A percentile compares a stretch with the other conserved stretches of the same genome.
phyloP scores from a whole-genome alignment of 2,329 filamentous ascomycete species.

The Nectriaceae sp. region DNA sequence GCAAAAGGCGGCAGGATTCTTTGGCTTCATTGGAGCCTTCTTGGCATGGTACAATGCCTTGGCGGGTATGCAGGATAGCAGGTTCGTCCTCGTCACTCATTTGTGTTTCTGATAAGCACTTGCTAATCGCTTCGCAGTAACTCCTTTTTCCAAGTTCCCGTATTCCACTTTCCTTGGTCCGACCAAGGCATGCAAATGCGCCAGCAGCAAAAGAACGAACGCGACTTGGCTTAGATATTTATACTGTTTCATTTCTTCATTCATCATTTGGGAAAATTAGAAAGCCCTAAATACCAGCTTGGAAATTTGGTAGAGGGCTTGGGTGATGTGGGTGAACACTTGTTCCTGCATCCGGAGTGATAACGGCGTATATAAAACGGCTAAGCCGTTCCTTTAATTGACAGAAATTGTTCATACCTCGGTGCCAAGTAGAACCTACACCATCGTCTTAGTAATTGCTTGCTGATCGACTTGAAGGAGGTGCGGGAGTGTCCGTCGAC shows the following conservation, averaged over 20 bases:
- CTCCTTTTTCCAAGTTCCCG: slow-evolving; percentile 88
- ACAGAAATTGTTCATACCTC: too few relatives aligned
- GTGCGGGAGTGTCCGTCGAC: too few relatives aligned
- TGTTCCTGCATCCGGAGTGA: too few relatives aligned
- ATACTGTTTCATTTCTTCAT: slow-evolving; percentile 5
- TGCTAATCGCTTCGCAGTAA: slow-evolving; percentile 59
- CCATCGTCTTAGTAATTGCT: too few relatives aligned
- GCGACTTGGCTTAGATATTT: slow-evolving; percentile 23
- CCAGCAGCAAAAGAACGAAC: slow-evolving; percentile 38
- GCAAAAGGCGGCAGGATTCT: slow-evolving; percentile 73
- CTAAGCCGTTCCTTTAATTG: too few relatives aligned
- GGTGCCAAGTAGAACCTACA: too few relatives aligned
- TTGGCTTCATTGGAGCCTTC: slow-evolving; percentile 80
- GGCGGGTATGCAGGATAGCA: slow-evolving; percentile 75
- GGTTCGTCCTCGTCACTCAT: slow-evolving; percentile 44
- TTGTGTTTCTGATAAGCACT: slow-evolving; percentile 1
- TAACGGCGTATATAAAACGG: too few relatives aligned
- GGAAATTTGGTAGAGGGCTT: too few relatives aligned
- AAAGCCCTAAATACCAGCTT: too few relatives aligned
- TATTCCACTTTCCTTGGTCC: slow-evolving; percentile 94
- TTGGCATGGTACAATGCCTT: slow-evolving; percentile 86
- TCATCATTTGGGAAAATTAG: slow-evolving; percentile 11
- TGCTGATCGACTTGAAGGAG: too few relatives aligned
- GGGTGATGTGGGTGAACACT: too few relatives aligned
- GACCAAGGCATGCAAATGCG: slow-evolving; percentile 68